These are phyloP conservation scores for Dactylellina parvicollis DNA, from an alignment of 2,329 filamentous ascomycete genomes.

Conservation along the genomic window DNA sequence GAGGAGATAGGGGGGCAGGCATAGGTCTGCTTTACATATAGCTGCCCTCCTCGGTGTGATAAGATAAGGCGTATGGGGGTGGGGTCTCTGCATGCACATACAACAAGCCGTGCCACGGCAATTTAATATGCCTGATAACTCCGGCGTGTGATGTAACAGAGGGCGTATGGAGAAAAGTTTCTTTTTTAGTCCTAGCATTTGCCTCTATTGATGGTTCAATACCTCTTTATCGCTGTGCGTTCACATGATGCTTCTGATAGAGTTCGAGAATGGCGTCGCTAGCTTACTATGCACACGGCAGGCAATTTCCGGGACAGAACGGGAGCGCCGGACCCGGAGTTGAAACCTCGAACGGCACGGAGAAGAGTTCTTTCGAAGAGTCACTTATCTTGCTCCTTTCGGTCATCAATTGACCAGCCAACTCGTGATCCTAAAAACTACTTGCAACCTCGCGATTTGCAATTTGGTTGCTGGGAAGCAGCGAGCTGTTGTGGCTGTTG, in stretches of 20 bases:
- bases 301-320: conserved; percentile 25
- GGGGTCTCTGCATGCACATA: too few relatives aligned
- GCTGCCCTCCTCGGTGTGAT: too few relatives aligned
- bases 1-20: too few relatives aligned
- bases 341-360: conserved; percentile 34
- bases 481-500: neutral
- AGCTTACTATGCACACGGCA: neutral
- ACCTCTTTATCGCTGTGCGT: neutral
- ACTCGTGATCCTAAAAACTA: neutral
- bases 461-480: neutral
- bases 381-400: neutral
- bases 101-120: too few relatives aligned
- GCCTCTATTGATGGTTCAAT: too few relatives aligned
- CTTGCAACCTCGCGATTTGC: neutral
- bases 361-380: neutral
- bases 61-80: too few relatives aligned
- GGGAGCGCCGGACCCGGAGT: conserved; percentile 12
- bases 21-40: too few relatives aligned
- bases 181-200: neutral
- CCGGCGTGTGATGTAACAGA: conserved; percentile 5
- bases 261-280: neutral
- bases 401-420: neutral
- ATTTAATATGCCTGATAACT: neutral
- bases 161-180: neutral
- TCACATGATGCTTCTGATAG: neutral